phyloP scores from a whole-genome alignment of 1,139 yeast genomes.

The Pichia sp. region DNA sequence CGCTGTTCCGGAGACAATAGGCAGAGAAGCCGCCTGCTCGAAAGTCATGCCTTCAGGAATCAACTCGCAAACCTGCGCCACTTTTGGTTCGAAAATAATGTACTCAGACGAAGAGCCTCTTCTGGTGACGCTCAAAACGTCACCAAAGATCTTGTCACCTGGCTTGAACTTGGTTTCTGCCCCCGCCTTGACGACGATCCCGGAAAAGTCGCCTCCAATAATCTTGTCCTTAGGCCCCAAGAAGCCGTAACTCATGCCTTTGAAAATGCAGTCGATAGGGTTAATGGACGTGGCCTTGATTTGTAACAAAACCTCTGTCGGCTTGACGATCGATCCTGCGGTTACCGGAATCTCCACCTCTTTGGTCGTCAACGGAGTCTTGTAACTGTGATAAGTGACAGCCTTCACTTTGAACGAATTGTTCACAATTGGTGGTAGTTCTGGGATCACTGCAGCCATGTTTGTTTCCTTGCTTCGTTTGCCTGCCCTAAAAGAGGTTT shows the following conservation, averaged over 20 bases:
- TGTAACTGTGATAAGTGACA: conserved; percentile 18
- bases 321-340: conserved; percentile 31
- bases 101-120: conserved; percentile 51
- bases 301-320: conserved; percentile 51
- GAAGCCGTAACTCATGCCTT: conserved; percentile 25
- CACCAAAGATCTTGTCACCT: conserved; percentile 68
- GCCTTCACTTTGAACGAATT: conserved; percentile 16
- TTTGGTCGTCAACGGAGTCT: conserved; percentile 19
- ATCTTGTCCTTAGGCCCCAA: conserved; percentile 37
- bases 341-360: conserved; percentile 16
- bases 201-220: conserved; percentile 66
- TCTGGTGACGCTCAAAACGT: conserved; percentile 40
- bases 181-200: conserved; percentile 60
- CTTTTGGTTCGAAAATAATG: conserved; percentile 40
- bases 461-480: too few relatives aligned
- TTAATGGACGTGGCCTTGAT: conserved; percentile 58
- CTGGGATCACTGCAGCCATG: conserved; percentile 1
- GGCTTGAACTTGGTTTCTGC: conserved; percentile 34
- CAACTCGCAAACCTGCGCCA: conserved; percentile 34
- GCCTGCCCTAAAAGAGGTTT: too few relatives aligned
- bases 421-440: conserved; percentile 13
- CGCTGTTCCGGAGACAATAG: conserved; percentile 42
- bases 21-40: conserved; percentile 57
- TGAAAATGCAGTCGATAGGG: conserved; percentile 59
- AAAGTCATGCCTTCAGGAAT: conserved; percentile 47